Base-by-base conservation (phyloP, 306 rosid genomes). In the Acacia confusa region DNA sequence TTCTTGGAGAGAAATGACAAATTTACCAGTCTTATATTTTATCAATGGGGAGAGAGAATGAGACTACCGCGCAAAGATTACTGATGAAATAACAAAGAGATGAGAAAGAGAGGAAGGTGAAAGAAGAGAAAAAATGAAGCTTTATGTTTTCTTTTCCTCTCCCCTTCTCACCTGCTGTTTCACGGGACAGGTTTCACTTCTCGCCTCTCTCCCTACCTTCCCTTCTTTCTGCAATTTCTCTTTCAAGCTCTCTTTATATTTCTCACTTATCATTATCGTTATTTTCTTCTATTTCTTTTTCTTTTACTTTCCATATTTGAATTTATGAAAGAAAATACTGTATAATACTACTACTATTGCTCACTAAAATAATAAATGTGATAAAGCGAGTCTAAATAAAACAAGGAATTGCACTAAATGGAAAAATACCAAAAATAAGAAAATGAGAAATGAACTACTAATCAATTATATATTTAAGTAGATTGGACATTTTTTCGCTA, bases 151-250 rank as follows among this genome's bases (percentile, higher is more conserved):
- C 44, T 41, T 41, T 24, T 27, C 20, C 40, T 14, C 38, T 14
- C 40, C 55, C 47, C 72, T 88, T 40, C 76, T 40, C 76, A 78
- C 93, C 94, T 89, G 92, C 93, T 78, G 81, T 88, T 89, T 94
- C 97, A 94, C 98, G 91, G 89, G 92, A 88, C 94, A 86, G 79
- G 66, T 79, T 91, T 77, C 55, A n/a, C 68, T 44, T 36, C 38
- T 53, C 57, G 13, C 28, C 12, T 11, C 65, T 24, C 32, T 12
- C 68, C 14, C 40, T 55, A 11, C 16, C 63, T 55, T n/a, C n/a
- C 64, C 17, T n/a, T 58, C 28, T 22, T 72, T 47, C 41, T 76
- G 50, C 52, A 20, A 27, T 41, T 36, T 70, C 16, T 53, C 25
- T 48, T 27, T 17, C n/a, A 57, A 36, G 7, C 28, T 75, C 57